These are phyloP conservation scores for Gautieria morchelliformis DNA, from an alignment of 768 basidiomycete species.

Conservation along the genomic window DNA sequence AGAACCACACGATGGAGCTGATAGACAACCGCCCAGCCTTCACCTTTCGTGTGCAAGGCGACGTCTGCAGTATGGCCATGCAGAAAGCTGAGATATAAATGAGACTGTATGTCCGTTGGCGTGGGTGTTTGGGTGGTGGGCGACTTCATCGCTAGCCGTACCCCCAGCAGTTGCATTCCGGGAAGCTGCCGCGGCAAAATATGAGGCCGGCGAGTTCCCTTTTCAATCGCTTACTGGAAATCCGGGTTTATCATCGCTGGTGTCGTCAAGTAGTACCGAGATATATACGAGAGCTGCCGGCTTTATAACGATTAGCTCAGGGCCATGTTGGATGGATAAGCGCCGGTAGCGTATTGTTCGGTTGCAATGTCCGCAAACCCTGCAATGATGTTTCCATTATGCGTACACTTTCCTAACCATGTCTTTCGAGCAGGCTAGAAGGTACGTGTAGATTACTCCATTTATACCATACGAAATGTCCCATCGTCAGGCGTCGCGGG, in stretches of 20 bases:
- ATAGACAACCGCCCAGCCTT: conserved; percentile 63
- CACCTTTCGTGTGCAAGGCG: conserved; percentile 52
- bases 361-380: conserved; percentile 5
- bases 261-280: too few species aligned
- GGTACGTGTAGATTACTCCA: background rate
- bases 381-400: background rate
- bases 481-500: conserved; percentile 23
- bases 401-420: background rate
- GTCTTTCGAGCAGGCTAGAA: background rate
- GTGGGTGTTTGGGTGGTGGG: conserved; percentile 28
- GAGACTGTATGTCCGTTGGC: conserved; percentile 53
- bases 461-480: background rate
- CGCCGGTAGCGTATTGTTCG: too few species aligned
- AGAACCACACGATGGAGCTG: conserved; percentile 77
- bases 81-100: conserved; percentile 69
- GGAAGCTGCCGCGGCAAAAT: too few species aligned
- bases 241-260: background rate
- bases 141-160: conserved; percentile 23
- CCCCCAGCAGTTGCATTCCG: background rate
- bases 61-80: conserved; percentile 70
- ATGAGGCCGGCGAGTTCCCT: too few species aligned
- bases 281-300: too few species aligned
- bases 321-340: too few species aligned
- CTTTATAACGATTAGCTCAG: too few species aligned
- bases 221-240: background rate